These are phyloP conservation scores for Pseudocercospora cruenta DNA, from an alignment of 2,329 filamentous ascomycete species.

Conservation along the genomic window DNA sequence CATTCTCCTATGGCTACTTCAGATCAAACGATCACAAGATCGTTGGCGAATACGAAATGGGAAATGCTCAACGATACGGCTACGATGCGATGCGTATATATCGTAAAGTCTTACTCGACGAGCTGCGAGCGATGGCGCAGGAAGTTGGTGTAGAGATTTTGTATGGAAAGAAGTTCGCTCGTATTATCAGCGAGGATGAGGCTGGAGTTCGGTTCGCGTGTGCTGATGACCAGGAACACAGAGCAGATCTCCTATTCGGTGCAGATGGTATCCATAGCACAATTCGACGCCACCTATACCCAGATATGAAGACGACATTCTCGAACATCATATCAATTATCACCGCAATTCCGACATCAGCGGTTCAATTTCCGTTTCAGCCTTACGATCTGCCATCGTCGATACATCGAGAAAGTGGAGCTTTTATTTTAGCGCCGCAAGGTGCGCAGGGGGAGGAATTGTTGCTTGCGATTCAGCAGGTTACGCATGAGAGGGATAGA, in stretches of 20 bases:
- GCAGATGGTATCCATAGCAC: conserved; percentile 22
- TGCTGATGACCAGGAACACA: conserved; percentile 8
- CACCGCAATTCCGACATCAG: not conserved
- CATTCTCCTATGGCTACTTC: not conserved
- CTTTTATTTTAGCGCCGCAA: not conserved
- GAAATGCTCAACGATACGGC: not conserved
- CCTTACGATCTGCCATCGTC: not conserved
- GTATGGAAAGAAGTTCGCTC: not conserved
- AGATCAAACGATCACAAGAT: not conserved
- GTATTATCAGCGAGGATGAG: not conserved
- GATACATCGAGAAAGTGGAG: not conserved
- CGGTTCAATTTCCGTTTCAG: not conserved
- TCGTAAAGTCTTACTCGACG: not conserved
- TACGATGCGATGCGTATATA: not conserved
- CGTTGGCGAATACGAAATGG: not conserved
- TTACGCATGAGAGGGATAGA: not conserved
- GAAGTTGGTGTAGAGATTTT: not conserved
- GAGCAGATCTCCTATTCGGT: conserved; percentile 19
- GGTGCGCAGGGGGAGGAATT: not conserved
- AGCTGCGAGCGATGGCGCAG: not conserved
- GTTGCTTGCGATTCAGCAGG: not conserved
- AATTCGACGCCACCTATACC: conserved; percentile 10
- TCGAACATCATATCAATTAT: not conserved
- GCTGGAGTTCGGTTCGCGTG: not conserved
- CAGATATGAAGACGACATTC: not conserved